These are phyloP conservation scores for Smallanthus sonchifolius DNA, from an alignment of 129 eudicot genomes.

Conservation along the genomic window DNA sequence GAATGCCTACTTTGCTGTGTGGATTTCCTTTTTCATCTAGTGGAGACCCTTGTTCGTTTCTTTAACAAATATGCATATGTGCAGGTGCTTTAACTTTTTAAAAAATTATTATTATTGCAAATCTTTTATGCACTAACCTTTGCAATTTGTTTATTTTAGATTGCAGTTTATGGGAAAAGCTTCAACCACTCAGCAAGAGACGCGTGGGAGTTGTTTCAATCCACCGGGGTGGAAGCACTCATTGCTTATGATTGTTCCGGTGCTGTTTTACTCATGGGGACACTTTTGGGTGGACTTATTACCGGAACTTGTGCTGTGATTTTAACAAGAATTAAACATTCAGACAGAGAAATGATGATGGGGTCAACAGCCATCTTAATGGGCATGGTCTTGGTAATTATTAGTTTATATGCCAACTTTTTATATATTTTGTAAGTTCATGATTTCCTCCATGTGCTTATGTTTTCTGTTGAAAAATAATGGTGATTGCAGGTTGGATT, in stretches of 20 bases:
- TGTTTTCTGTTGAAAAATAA: neutral
- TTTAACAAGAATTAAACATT: constrained; percentile 60
- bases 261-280: constrained; percentile 90
- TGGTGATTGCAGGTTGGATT: constrained; percentile 59
- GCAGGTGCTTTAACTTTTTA: constrained; percentile 47
- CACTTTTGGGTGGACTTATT: constrained; percentile 84
- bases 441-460: neutral
- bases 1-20: constrained; percentile 95
- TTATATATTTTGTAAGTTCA: neutral
- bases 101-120: neutral
- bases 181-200: constrained; percentile 97
- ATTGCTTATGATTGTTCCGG: constrained; percentile 96
- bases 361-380: constrained; percentile 84
- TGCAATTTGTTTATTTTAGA: constrained; percentile 36
- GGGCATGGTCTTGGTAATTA: constrained; percentile 92
- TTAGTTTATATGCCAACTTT: neutral
- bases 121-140: neutral
- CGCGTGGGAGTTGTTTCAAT: constrained; percentile 98
- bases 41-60: constrained; percentile 94
- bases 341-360: constrained; percentile 74
- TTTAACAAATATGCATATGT: constrained; percentile 98
- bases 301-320: constrained; percentile 80
- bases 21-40: constrained; percentile 87
- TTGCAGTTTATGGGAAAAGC: constrained; percentile 92
- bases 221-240: constrained; percentile 98